Evolutionary conservation across 2,329 filamentous ascomycete species (phyloP).

Genomic region (Colletotrichum neosansevieriae): DNA sequence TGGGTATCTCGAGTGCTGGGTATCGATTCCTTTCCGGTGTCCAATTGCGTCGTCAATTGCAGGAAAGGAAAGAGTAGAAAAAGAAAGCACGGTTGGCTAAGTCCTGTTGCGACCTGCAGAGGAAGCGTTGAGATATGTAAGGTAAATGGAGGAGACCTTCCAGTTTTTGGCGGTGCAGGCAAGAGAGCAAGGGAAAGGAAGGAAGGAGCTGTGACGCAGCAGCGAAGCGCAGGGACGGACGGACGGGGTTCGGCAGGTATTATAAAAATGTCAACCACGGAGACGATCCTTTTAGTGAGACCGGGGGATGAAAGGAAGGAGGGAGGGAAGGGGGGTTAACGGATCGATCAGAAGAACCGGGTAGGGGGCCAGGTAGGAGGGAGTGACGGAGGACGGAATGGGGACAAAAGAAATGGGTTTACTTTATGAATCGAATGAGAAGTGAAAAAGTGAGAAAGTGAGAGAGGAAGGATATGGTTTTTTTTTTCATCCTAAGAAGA

Average conservation of each 20-base stretch:
- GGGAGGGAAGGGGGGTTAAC: conserved; percentile 16
- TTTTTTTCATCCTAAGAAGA: not conserved
- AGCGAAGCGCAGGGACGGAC: conserved; percentile 36
- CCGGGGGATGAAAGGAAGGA: conserved; percentile 31
- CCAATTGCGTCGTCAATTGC: conserved; percentile 25
- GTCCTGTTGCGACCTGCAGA: conserved; percentile 27
- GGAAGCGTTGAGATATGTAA: conserved; percentile 36
- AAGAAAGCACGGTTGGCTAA: conserved; percentile 30
- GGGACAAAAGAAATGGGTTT: conserved; percentile 27
- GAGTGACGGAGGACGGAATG: conserved; percentile 4
- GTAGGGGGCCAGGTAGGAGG: conserved; percentile 10
- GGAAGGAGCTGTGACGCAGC: conserved; percentile 38
- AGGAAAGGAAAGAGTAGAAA: conserved; percentile 23
- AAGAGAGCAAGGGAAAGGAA: conserved; percentile 24
- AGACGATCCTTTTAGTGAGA: conserved; percentile 40
- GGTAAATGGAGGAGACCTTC: conserved; percentile 7
- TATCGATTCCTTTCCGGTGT: not conserved
- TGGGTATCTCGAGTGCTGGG: conserved; percentile 13
- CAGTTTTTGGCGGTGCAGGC: conserved; percentile 5
- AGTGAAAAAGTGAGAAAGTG: not conserved
- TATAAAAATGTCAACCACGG: conserved; percentile 41
- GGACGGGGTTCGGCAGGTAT: conserved; percentile 40
- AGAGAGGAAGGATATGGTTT: conserved; percentile 5
- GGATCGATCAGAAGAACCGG: conserved; percentile 30
- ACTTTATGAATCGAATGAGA: conserved; percentile 23